Base-by-base conservation (phyloP, 2,329 filamentous ascomycete species). In the Ophiostoma fasciatum region DNA sequence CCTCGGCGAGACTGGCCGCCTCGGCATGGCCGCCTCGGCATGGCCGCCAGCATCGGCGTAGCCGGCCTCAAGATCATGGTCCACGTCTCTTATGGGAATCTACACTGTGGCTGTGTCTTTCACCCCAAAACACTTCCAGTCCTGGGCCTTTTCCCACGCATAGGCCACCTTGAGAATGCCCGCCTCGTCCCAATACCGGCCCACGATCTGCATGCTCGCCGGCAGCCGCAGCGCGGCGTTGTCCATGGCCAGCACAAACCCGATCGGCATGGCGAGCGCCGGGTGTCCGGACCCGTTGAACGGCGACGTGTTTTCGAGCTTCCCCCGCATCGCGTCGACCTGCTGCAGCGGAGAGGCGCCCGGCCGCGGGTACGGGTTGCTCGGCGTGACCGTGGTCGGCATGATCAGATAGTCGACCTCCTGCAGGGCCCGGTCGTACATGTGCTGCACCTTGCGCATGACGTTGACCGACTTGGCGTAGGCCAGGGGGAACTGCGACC, bases 231-330 rank as follows among this genome's bases (percentile, higher is more conserved):
- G 34, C 9, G 14, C 26, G 13, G 36, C 28, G 3, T 37, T 43
- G 10, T 43, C 44, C 9, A 33, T 36, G 3, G 42, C 45, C 12
- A 17, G 32, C 0, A 44, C 47, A 45, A 46, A 53, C 9, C 60
- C 47, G 23, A 56, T 55, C 9, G 64, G 63, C 35, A 68, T 58
- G 31, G 50, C 59, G 48, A 68, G 46, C 0, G 55, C 64, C 5
- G 62, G 63, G 50, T 68, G 63, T 0, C 63, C 63, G 4, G 62
- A 66, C 4, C 59, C 47, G 49, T 68, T 66, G 46, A 67, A 67
- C 7, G 58, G 55, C 33, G 55, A 56, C 0, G 62, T 60, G 32
- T 61, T 64, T 37, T 55, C 49, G 12, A 59, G 62, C 12, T 58
- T 54, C 3, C 61, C 61, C 33, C 66, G 56, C 2, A 59, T 57